phyloP scores from a whole-genome alignment of 2,329 filamentous ascomycete genomes.

The Hypoxylon rubiginosum region DNA sequence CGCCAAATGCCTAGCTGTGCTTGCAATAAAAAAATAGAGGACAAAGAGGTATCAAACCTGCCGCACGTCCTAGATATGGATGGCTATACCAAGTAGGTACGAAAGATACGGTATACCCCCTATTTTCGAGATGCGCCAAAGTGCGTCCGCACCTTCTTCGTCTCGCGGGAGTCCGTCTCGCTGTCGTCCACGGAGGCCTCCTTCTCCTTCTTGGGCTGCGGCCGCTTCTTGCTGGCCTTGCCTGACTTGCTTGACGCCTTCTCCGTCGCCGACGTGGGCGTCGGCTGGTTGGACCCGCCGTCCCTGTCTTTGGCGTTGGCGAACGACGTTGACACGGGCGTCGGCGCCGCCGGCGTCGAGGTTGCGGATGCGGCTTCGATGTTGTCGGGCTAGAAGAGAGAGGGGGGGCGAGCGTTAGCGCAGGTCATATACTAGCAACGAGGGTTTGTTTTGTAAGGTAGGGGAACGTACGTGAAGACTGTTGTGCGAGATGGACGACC shows the following conservation, averaged over 20 bases:
- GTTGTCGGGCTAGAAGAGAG: constrained; percentile 54
- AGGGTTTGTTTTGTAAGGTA: constrained; percentile 5
- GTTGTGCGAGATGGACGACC: constrained; percentile 73
- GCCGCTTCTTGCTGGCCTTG: constrained; percentile 63
- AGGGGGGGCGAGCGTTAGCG: too few relatives aligned
- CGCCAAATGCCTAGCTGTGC: constrained; percentile 24
- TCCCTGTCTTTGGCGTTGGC: constrained; percentile 53
- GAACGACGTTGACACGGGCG: constrained; percentile 68
- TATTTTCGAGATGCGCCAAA: constrained; percentile 69
- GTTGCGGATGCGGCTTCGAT: constrained; percentile 59
- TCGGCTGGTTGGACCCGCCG: constrained; percentile 64
- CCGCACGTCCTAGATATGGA: neutral
- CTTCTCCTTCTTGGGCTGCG: constrained; percentile 67
- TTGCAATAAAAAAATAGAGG: neutral
- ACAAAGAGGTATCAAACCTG: neutral
- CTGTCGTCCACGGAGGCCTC: constrained; percentile 65
- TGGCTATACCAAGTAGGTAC: neutral
- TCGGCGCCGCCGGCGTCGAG: constrained; percentile 64
- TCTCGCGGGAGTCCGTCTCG: constrained; percentile 67
- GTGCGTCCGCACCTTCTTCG: constrained; percentile 70
- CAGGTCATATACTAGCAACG: neutral
- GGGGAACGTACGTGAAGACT: constrained; percentile 54
- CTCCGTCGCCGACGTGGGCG: constrained; percentile 65
- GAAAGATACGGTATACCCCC: neutral
- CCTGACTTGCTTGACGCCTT: constrained; percentile 41